phyloP scores from a whole-genome alignment of 208 protist genomes.

The Leishmania major region DNA sequence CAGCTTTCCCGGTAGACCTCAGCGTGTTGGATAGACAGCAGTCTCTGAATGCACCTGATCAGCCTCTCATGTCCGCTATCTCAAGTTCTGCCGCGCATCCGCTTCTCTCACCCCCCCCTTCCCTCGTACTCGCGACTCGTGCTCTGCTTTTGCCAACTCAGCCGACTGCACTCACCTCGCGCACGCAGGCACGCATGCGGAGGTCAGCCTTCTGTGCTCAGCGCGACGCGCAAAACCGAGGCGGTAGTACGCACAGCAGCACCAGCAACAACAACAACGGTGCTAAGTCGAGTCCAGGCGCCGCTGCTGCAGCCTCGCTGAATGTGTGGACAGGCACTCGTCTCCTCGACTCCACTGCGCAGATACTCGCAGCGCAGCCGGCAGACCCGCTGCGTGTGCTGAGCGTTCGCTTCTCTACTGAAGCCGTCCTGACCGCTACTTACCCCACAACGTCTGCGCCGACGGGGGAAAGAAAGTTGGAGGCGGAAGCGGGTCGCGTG shows the following conservation, averaged over 20 bases:
- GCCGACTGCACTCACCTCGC: background rate
- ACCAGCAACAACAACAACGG: background rate
- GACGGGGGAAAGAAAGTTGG: background rate
- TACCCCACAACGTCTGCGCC: slow-evolving; percentile 10
- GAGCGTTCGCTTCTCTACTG: slow-evolving; percentile 32
- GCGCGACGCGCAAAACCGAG: slow-evolving; percentile 2
- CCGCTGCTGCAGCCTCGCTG: slow-evolving; percentile 14
- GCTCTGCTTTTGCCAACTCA: background rate
- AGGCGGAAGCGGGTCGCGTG: slow-evolving; percentile 11
- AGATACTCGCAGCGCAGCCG: slow-evolving; percentile 38
- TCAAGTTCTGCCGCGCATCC: background rate
- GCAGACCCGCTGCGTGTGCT: slow-evolving; percentile 34
- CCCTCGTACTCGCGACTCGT: background rate
- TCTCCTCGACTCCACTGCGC: slow-evolving; percentile 30
- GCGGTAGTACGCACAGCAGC: background rate
- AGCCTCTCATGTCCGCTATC: background rate
- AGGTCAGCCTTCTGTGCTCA: slow-evolving; percentile 3
- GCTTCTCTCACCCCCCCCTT: background rate
- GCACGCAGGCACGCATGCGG: slow-evolving; percentile 6
- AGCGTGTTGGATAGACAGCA: background rate
- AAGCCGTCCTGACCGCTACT: slow-evolving; percentile 23
- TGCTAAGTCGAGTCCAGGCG: background rate
- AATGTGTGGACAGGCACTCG: slow-evolving; percentile 29
- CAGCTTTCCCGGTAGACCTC: background rate
- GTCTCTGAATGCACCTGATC: background rate